A percentile compares a stretch with the other conserved stretches of the same genome.
These are phyloP conservation scores for Toxoplasma gondii DNA, from an alignment of 169 alveolate genomes.

Conservation along the genomic window DNA sequence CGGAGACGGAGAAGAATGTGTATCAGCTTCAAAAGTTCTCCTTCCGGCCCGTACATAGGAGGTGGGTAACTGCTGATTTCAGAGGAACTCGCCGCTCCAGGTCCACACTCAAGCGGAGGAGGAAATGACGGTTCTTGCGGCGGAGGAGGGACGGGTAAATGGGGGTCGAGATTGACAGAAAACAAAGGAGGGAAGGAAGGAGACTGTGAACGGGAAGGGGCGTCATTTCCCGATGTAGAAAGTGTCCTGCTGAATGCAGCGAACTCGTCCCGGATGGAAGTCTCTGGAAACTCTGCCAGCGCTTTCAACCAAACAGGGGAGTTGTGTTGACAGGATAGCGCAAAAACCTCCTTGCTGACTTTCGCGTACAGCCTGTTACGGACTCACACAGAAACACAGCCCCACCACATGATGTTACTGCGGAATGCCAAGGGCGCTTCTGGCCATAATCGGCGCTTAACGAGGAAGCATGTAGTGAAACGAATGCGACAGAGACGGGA, in stretches of 20 bases:
- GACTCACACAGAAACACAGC: neutral
- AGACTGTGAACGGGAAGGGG: neutral
- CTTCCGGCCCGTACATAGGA: neutral
- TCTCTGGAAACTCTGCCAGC: neutral
- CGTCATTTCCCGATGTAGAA: neutral
- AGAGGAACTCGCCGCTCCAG: neutral
- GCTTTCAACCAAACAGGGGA: neutral
- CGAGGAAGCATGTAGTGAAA: too few relatives aligned
- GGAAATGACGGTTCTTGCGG: constrained; percentile 19
- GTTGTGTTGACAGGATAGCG: neutral
- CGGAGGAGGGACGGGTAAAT: constrained; percentile 5
- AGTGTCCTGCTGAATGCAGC: neutral
- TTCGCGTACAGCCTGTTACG: constrained; percentile 12
- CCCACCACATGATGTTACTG: too few relatives aligned
- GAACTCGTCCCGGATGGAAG: neutral
- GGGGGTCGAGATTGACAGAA: neutral
- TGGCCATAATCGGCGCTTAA: too few relatives aligned
- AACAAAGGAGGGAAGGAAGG: constrained; percentile 17
- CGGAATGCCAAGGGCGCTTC: too few relatives aligned
- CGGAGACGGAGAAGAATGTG: neutral
- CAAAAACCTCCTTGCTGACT: constrained; percentile 34
- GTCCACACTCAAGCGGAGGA: neutral
- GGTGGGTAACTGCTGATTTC: constrained; percentile 7
- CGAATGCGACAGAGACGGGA: too few relatives aligned
- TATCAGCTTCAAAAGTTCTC: neutral